A percentile compares a stretch with the other conserved stretches of the same genome.
Evolutionary conservation across 2,329 filamentous ascomycete species (phyloP).

Genomic region (Camptophora hylomeconis): DNA sequence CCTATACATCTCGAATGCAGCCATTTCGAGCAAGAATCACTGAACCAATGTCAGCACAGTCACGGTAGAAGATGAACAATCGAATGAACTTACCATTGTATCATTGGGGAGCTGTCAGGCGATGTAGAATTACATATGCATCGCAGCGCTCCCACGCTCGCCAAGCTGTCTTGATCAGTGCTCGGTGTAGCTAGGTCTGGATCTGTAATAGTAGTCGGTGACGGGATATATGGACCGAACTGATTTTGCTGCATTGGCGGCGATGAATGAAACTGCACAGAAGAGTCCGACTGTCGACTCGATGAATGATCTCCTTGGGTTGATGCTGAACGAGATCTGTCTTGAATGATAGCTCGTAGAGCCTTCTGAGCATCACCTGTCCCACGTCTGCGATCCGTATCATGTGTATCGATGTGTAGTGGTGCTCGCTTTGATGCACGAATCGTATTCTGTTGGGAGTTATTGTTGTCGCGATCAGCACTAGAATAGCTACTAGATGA

Average conservation of each 20-base stretch:
- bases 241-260: constrained; percentile 29
- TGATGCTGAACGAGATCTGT: constrained; percentile 20
- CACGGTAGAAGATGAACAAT: constrained; percentile 3
- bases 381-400: constrained; percentile 22
- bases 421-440: no score
- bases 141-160: constrained; percentile 38
- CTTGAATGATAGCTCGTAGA: constrained; percentile 31
- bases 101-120: constrained; percentile 42
- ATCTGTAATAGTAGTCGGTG: constrained; percentile 39
- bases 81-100: constrained; percentile 39
- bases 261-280: constrained; percentile 29
- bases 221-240: constrained; percentile 28
- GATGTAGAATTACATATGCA: constrained; percentile 44
- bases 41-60: constrained; percentile 15
- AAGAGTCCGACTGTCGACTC: constrained; percentile 19
- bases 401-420: no score
- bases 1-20: constrained; percentile 47
- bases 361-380: constrained; percentile 34
- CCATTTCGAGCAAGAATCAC: constrained; percentile 51
- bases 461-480: constrained; percentile 1
- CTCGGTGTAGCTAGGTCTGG: constrained; percentile 38
- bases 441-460: constrained; percentile 1
- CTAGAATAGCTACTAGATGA: constrained; percentile 1
- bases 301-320: constrained; percentile 16
- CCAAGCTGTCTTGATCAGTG: constrained; percentile 39